Evolutionary conservation across 257 asterid species (phyloP).

Genomic region (Sherardia arvensis): DNA sequence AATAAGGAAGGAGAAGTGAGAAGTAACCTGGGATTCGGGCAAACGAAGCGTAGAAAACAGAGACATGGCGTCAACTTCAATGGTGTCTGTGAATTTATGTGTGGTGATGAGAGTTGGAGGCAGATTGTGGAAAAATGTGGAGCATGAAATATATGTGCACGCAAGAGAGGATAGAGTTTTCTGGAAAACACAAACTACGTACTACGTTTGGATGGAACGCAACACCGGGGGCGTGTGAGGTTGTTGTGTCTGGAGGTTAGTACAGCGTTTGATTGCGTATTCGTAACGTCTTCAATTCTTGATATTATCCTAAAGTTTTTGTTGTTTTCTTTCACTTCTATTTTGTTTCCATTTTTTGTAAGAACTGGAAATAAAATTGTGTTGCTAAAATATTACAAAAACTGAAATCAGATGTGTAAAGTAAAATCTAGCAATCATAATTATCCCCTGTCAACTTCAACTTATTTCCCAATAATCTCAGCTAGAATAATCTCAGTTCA

Average conservation of each 20-base stretch:
- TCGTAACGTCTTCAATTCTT: neutral
- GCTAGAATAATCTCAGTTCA: too few relatives aligned
- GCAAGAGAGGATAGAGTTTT: neutral
- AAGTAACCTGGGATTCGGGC: conserved; percentile 13
- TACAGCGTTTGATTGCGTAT: neutral
- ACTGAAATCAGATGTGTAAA: too few relatives aligned
- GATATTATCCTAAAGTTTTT: neutral
- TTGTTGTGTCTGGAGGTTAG: neutral
- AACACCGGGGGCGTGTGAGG: neutral
- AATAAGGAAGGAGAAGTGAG: too few relatives aligned
- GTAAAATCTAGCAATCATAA: too few relatives aligned
- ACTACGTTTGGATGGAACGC: neutral
- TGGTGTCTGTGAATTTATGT: conserved; percentile 8
- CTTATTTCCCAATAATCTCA: too few relatives aligned
- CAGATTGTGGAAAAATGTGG: neutral
- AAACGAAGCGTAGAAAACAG: conserved; percentile 4
- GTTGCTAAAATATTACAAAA: too few relatives aligned
- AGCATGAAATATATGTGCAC: neutral
- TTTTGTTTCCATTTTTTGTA: too few relatives aligned
- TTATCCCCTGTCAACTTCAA: too few relatives aligned
- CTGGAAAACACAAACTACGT: neutral
- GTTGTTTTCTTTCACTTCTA: neutral
- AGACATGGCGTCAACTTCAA: conserved; percentile 8
- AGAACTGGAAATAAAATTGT: too few relatives aligned
- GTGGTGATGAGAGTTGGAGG: too few relatives aligned